phyloP scores from a whole-genome alignment of 192 early-diverging fungal genomes.

The Funneliformis mosseae region DNA sequence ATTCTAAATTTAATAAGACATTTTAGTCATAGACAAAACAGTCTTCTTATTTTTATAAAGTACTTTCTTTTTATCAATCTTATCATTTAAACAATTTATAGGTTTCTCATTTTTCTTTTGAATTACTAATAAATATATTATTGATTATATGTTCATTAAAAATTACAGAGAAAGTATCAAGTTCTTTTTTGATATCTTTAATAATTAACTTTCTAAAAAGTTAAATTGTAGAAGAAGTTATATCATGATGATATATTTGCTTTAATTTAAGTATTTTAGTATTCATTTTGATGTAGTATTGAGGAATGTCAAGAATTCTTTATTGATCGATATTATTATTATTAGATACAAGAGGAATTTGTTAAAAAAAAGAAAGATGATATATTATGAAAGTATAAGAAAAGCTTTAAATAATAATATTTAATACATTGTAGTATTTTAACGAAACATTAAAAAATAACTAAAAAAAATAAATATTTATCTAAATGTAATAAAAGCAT shows the following conservation, averaged over 20 bases:
- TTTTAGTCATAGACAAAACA: constrained; percentile 70
- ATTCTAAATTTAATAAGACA: constrained; percentile 71
- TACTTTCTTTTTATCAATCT: no score
- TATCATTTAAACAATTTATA: not conserved
- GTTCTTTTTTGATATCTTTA: not conserved
- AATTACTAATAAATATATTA: not conserved
- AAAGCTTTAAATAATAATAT: not conserved
- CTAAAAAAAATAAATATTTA: no score
- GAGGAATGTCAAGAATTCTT: not conserved
- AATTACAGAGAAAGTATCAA: not conserved
- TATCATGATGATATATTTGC: not conserved
- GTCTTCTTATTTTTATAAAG: constrained; percentile 70
- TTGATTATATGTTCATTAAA: not conserved
- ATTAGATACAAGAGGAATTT: not conserved
- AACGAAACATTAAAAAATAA: no score
- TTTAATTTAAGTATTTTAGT: not conserved
- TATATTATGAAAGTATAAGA: no score
- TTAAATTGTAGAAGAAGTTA: not conserved
- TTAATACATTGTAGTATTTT: not conserved
- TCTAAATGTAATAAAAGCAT: no score
- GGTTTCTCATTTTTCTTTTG: not conserved
- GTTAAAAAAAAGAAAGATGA: not conserved
- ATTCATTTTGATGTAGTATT: not conserved
- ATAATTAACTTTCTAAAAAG: not conserved
- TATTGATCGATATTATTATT: not conserved